A percentile compares a stretch with the other conserved stretches of the same genome.
These are phyloP conservation scores for Sordariomycetes sp. DNA, from an alignment of 2,329 filamentous ascomycete genomes.

Conservation along the genomic window DNA sequence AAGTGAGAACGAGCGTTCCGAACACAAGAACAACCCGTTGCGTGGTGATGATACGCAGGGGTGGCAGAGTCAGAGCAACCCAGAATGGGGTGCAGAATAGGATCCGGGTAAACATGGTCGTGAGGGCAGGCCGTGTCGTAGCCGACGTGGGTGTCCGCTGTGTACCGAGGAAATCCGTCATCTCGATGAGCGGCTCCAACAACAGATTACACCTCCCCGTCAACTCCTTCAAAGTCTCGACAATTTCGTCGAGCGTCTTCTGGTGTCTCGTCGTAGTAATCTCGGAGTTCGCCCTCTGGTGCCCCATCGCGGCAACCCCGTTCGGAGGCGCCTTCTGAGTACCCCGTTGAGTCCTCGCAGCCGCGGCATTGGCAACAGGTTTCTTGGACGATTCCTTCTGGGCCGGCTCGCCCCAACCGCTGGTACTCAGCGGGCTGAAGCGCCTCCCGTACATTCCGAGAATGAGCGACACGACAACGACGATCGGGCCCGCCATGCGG, in stretches of 20 bases:
- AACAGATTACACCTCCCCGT: constrained; percentile 87
- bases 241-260: constrained; percentile 93
- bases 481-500: constrained; percentile 67
- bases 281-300: constrained; percentile 39
- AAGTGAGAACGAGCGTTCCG: constrained; percentile 80
- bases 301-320: constrained; percentile 13
- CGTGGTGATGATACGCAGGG: constrained; percentile 74
- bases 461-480: constrained; percentile 69
- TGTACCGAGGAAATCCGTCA: constrained; percentile 89
- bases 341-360: constrained; percentile 4
- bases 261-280: constrained; percentile 60
- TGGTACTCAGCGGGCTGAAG: constrained; percentile 83
- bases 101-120: constrained; percentile 78
- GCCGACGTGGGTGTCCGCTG: constrained; percentile 83
- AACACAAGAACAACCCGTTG: constrained; percentile 70
- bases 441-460: constrained; percentile 83
- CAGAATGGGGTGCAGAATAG: constrained; percentile 80
- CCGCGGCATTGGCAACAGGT: constrained; percentile 7
- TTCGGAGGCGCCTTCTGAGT: constrained; percentile 11
- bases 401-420: constrained; percentile 49
- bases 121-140: constrained; percentile 80
- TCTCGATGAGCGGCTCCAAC: constrained; percentile 72
- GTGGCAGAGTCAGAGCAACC: constrained; percentile 70
- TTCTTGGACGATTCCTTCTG: constrained; percentile 14
- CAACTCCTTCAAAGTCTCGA: constrained; percentile 82